Conservation (phyloP, 2,329 filamentous ascomycete species). For the Sarocladium strictum region DNA sequence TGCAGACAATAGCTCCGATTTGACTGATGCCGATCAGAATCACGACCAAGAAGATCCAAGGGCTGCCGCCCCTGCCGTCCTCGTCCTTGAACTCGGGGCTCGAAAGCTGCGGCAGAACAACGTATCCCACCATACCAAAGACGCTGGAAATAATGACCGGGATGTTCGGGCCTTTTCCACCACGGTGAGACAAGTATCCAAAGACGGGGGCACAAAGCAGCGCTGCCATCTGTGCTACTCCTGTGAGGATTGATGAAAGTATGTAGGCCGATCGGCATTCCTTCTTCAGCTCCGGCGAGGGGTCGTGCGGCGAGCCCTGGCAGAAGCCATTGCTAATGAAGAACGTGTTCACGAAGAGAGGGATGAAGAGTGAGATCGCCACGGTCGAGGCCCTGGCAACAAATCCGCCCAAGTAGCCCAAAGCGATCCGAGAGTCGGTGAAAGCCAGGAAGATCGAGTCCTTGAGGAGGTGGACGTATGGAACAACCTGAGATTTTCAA, state of each 20-base stretch:
- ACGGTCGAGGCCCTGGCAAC: conserved; percentile 93
- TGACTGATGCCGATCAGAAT: conserved; percentile 84
- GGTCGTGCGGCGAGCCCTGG: conserved; percentile 56
- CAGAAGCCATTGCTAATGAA: conserved; percentile 80
- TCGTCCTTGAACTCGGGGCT: conserved; percentile 68
- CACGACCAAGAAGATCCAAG: conserved; percentile 68
- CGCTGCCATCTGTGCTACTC: conserved; percentile 80
- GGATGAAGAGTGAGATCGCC: conserved; percentile 90
- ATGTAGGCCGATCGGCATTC: conserved; percentile 84
- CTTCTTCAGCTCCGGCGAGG: conserved; percentile 70
- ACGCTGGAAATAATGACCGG: conserved; percentile 68
- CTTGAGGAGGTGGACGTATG: conserved; percentile 55
- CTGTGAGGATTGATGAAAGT: conserved; percentile 79
- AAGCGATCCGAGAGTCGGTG: conserved; percentile 68
- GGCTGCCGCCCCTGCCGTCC: conserved; percentile 60
- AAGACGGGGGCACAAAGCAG: conserved; percentile 81
- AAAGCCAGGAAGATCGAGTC: conserved; percentile 65
- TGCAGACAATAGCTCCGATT: conserved; percentile 94
- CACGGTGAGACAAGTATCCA: conserved; percentile 73
- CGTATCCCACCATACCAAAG: conserved; percentile 73
- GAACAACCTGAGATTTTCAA: conserved; percentile 31
- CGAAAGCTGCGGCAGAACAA: conserved; percentile 65
- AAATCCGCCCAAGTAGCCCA: conserved; percentile 90
- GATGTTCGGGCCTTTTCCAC: conserved; percentile 56
- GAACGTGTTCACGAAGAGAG: conserved; percentile 85